Base-by-base conservation (phyloP, 202 grass and related monocot species). In the Setaria italica region DNA sequence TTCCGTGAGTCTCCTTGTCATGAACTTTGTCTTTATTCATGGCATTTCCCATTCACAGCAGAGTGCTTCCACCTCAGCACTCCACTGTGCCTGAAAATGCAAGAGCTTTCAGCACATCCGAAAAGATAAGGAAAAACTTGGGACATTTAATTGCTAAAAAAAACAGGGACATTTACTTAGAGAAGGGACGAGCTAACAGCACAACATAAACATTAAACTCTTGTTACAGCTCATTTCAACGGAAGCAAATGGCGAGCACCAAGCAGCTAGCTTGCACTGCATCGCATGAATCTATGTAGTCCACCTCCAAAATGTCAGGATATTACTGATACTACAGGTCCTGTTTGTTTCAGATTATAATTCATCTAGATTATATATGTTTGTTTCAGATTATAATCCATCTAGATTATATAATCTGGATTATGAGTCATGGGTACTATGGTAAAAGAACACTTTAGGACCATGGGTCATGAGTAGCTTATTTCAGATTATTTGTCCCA, bases 1-100 rank as follows among this genome's bases (percentile, higher is more conserved):
- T 91, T 62, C 92, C 88, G n/a, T 94, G 94, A 46, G 88, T 94
- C 54, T 94, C 94, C 82, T 79, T 97, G 17, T 81, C 56, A 62
- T 94, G 92, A 54, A 85, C 49, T 46, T 48, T 73, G 37, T 70
- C 83, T 60, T 85, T 90, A 37, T 70, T 72, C 83, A 87, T 91
- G 32, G 16, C 48, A 53, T 9, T 45, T 29, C 16, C 20, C n/a
- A 56, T 56, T 81, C 63, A 77, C 47, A 17, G 39, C 13, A 47
- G 20, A 35, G 37, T 16, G 11, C 77, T 79, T 85, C 59, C 49
- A 70, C 16, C 30, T 30, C 19, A 1, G 41, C 29, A 11, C 34
- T 78, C 57, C 25, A 10, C 62, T 46, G 53, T 46, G 47, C 64
- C 6, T 20, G 67, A 80, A 74, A 20, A 47, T 6, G 39, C 55